Base-by-base conservation (phyloP, 495 filamentous ascomycete genomes). In the Aspergillus cristatus region DNA sequence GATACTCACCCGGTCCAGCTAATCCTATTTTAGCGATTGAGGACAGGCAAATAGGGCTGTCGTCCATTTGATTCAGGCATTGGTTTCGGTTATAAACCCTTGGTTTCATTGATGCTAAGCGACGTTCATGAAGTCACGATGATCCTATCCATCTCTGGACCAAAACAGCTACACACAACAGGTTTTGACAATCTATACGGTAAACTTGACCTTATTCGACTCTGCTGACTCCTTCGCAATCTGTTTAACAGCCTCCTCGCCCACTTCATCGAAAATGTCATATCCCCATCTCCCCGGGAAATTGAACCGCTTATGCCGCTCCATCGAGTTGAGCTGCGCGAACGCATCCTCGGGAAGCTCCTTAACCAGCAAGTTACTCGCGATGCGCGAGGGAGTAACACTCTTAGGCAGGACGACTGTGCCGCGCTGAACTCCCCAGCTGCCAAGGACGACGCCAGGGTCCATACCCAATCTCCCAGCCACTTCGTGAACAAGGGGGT, bases 391-490 rank as follows among this genome's bases (percentile, higher is more conserved):
- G 1, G 59, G 62, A 1, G 68, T 70, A 2, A 64, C 62, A 34
- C 62, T 70, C 57, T 74, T 76, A 2, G 68, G 62, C 24, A 76
- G 30, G 4, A 71, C 64, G 15, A 67, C 59, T 20, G 62, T 67
- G 10, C 67, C 70, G 13, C 70, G 60, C 49, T 70, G 63, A 3
- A 72, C 51, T n/a, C 59, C 63, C 70, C 70, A 72, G 24, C 58
- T 63, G 22, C 61, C 60, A 39, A 72, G 41, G 12, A 72, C 33
- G 32, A 65, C 56, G 7, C 62, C 67, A 1, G 58, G 45, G 28
- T 63, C 52, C 46, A 60, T 56, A 1, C 51, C 46, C 5, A 59
- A 46, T 16, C 62, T 56, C 34, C 55, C 48, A 41, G 67, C 39
- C 53, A 66, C 38, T 61, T 70, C 13, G 0, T 40, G 33, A 2